These are phyloP conservation scores for Trichosporon inkin DNA, from an alignment of 1,284 basidiomycete species.

Conservation along the genomic window DNA sequence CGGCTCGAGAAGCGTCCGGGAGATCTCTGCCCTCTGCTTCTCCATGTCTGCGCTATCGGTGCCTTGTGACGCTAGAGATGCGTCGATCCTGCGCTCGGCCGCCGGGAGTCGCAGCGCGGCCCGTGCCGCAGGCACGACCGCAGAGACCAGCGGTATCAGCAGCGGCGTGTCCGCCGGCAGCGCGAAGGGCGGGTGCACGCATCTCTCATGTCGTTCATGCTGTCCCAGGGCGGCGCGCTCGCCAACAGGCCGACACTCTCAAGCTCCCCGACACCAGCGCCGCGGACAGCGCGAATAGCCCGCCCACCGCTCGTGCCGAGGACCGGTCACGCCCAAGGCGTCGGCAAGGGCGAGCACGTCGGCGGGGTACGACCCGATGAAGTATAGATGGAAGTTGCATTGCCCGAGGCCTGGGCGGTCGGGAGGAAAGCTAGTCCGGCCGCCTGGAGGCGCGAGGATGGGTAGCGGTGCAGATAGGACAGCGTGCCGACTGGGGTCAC, in stretches of 20 bases:
- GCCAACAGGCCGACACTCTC: conserved; percentile 11
- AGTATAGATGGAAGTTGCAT: neutral
- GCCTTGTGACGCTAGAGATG: neutral
- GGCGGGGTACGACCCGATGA: neutral
- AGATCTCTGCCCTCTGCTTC: neutral
- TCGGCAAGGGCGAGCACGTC: conserved; percentile 14
- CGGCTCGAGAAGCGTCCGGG: conserved; percentile 7
- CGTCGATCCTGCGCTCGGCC: neutral
- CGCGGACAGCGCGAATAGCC: conserved; percentile 17
- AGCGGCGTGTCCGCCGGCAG: neutral
- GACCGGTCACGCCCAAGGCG: conserved; percentile 5
- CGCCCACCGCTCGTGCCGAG: conserved; percentile 19
- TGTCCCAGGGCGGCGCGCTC: conserved; percentile 16
- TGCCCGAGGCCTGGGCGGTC: conserved; percentile 22
- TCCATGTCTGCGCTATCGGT: neutral
- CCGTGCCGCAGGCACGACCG: neutral
- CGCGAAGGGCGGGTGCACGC: neutral
- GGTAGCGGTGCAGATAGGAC: conserved; percentile 20
- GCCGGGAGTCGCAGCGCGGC: neutral
- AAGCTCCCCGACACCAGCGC: neutral
- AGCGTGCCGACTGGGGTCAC: neutral
- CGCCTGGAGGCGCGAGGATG: conserved; percentile 17
- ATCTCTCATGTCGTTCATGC: neutral
- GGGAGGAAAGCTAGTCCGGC: neutral
- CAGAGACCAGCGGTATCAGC: neutral